Percentiles rank a stretch among this genome's conserved stretches.
phyloP scores from a whole-genome alignment of 75 land plant species.

The Isoetes taiwanensis region DNA sequence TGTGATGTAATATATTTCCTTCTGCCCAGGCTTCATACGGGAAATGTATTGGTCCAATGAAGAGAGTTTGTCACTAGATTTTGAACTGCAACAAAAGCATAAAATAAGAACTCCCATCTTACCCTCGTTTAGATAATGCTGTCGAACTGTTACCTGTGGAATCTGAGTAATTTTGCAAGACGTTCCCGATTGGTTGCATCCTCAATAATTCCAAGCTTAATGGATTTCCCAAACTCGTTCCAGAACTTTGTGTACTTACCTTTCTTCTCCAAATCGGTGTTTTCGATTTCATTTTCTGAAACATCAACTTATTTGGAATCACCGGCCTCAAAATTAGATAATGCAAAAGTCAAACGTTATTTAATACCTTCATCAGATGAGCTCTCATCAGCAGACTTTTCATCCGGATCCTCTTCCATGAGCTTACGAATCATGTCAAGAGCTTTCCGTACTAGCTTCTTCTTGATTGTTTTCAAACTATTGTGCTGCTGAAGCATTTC shows the following conservation, averaged over 20 bases:
- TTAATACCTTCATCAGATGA: conserved; percentile 40
- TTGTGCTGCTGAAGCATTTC: conserved; percentile 98
- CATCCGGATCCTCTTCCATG: conserved; percentile 91
- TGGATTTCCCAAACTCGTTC: conserved; percentile 96
- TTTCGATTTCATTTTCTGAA: conserved; percentile 30
- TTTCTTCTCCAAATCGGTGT: conserved; percentile 40
- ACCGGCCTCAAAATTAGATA: neutral
- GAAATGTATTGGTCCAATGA: conserved; percentile 87
- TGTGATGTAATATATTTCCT: conserved; percentile 89
- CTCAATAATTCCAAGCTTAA: conserved; percentile 94
- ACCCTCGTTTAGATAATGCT: neutral
- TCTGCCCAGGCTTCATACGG: conserved; percentile 86
- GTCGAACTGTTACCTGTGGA: conserved; percentile 46
- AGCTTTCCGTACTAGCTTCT: conserved; percentile 90
- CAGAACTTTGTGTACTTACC: conserved; percentile 91
- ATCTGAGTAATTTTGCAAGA: conserved; percentile 86
- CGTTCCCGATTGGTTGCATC: conserved; percentile 92
- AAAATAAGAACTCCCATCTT: neutral
- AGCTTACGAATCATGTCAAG: conserved; percentile 87
- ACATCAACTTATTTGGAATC: conserved; percentile 24
- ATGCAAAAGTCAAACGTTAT: neutral
- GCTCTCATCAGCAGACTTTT: conserved; percentile 29
- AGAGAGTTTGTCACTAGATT: conserved; percentile 64
- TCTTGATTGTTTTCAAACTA: conserved; percentile 91
- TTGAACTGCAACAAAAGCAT: conserved; percentile 43